Conservation (phyloP, 345 rosid genomes). For the Dovyalis caffra region DNA sequence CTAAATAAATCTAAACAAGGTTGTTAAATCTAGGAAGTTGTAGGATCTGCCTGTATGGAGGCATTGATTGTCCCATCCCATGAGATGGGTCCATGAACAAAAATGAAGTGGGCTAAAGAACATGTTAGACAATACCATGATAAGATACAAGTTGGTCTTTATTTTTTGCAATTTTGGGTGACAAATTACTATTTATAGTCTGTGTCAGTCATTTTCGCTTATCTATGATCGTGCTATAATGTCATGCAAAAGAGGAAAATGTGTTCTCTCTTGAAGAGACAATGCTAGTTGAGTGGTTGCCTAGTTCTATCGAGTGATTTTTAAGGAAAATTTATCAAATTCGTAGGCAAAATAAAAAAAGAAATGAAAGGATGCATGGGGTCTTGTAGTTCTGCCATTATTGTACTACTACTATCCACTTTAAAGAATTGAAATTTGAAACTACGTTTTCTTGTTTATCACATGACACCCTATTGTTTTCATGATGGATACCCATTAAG, state of each 20-base stretch:
- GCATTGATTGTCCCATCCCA: not conserved
- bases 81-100: not conserved
- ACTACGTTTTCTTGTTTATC: not conserved
- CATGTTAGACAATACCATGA: slow-evolving; percentile 14
- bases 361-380: not conserved
- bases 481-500: not conserved
- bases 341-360: not conserved
- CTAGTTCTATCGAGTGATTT: not conserved
- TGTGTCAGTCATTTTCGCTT: slow-evolving; percentile 14
- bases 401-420: not conserved
- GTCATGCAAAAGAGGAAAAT: not conserved
- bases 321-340: not conserved
- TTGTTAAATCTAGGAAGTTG: not conserved
- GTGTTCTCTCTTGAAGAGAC: not conserved
- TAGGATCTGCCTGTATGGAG: not conserved
- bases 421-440: not conserved
- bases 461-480: not conserved
- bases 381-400: not conserved
- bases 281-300: not conserved
- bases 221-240: not conserved
- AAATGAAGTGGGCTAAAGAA: slow-evolving; percentile 8
- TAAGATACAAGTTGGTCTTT: slow-evolving; percentile 9
- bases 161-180: not conserved
- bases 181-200: slow-evolving; percentile 26
- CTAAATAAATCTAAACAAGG: not conserved